phyloP scores from a whole-genome alignment of 176 grass and related monocot species.

The Oryza glumipatula region DNA sequence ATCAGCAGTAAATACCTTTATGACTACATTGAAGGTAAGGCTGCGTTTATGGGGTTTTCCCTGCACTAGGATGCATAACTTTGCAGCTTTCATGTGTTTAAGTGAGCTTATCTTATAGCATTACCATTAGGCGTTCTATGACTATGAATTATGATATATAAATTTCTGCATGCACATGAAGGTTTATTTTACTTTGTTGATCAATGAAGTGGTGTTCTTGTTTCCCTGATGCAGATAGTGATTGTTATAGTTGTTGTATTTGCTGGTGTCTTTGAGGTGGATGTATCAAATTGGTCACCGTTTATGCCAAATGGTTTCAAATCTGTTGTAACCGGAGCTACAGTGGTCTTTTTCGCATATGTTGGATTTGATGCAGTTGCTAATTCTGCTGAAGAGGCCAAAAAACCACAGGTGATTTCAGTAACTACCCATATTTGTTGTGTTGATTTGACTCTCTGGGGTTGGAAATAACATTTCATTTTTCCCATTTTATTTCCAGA shows the following conservation, averaged over 20 bases:
- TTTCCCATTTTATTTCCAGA: not conserved
- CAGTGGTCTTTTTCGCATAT: conserved; percentile 97
- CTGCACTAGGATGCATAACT: not conserved
- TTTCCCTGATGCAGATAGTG: conserved; percentile 60
- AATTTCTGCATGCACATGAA: not conserved
- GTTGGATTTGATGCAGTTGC: conserved; percentile 98
- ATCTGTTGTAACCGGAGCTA: conserved; percentile 88
- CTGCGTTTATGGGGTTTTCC: not conserved
- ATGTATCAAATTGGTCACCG: conserved; percentile 95
- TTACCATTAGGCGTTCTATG: not conserved
- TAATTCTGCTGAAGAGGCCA: conserved; percentile 98
- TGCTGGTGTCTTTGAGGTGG: conserved; percentile 87
- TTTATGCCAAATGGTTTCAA: conserved; percentile 96
- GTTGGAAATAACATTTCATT: not conserved
- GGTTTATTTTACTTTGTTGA: not conserved
- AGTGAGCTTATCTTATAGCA: not conserved
- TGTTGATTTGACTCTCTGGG: not conserved
- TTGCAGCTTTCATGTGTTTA: not conserved
- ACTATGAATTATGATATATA: not conserved
- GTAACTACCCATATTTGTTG: conserved; percentile 14
- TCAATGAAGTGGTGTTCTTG: conserved; percentile 16
- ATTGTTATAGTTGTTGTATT: conserved; percentile 86
- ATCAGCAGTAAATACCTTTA: conserved; percentile 76
- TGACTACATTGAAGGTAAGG: conserved; percentile 86
- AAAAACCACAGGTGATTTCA: conserved; percentile 73